Base-by-base conservation (phyloP, 306 rosid species). In the Cucumis sativus region DNA sequence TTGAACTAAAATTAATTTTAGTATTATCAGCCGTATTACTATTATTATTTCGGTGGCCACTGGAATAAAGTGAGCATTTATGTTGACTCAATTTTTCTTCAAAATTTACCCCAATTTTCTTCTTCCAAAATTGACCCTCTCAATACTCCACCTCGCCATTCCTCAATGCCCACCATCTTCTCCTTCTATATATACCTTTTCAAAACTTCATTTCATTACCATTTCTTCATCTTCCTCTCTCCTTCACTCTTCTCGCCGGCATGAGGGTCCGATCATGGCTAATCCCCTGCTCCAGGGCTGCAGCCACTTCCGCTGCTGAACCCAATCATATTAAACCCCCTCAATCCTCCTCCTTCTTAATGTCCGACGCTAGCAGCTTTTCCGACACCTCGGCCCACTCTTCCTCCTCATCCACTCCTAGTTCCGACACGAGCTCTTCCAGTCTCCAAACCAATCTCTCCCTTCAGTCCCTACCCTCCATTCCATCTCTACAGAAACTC, bases 401-500 rank as follows among this genome's bases (percentile, higher is more conserved):
- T 9, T 56, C 86, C 0, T 75, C 80, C 3, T 74, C 82, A 8
- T 71, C 84, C 49, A 39, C 73, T 0, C 77, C 88, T 1, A 78
- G 75, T 28, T 40, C 33, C 54, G 66, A 59, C 41, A 82, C 82
- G 63, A 79, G 25, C 57, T 47, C 79, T 61, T 54, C 76, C 80
- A 85, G 83, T 77, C 88, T 93, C 68, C 73, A 81, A 11, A 84
- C 80, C 81, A 68, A 86, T 76, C 82, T 83, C 86, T 89, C 96
- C 70, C 87, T 94, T 70, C 96, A 86, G 49, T 91, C 96, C 65
- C 88, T 85, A 41, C 97, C 97, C 0, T 94, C 97, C 1, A 62
- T 94, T 76, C 93, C 89, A 35, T 92, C 97, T 62, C 97, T 94
- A 49, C 97, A 90, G 23, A 86, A 79, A 10, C 89, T 89, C 85